A percentile compares a stretch with the other conserved stretches of the same genome.
Evolutionary conservation across 441 rosid species (phyloP).

Genomic region (Jatropha multifida): DNA sequence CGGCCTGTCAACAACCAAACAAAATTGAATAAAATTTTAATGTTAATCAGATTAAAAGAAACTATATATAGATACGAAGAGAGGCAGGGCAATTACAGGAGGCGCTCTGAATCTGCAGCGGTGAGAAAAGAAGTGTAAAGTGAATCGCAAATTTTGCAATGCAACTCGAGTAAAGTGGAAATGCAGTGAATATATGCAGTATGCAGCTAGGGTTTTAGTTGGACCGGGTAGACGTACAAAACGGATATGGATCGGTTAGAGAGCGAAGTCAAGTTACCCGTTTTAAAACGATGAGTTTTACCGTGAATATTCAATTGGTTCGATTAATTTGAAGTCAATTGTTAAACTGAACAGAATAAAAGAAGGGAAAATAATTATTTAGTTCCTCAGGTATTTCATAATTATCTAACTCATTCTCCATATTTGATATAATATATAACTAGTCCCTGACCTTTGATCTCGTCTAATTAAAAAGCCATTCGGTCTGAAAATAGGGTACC

Average conservation of each 20-base stretch:
- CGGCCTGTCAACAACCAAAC: not conserved
- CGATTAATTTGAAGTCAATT: too few species aligned
- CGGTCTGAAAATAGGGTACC: too few species aligned
- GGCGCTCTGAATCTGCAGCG: not conserved
- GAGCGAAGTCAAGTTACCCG: not conserved
- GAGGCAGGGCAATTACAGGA: not conserved
- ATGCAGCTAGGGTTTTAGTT: slow-evolving; percentile 6
- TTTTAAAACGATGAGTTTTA: slow-evolving; percentile 2
- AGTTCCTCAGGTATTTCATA: too few species aligned
- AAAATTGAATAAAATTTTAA: not conserved
- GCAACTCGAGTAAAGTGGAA: not conserved
- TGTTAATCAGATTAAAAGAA: not conserved
- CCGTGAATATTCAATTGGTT: too few species aligned
- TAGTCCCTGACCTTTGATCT: too few species aligned
- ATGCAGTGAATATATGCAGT: not conserved
- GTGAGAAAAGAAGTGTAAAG: not conserved
- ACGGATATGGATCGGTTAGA: not conserved
- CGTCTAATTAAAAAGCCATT: too few species aligned
- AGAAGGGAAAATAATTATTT: too few species aligned
- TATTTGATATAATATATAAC: too few species aligned
- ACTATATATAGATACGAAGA: not conserved
- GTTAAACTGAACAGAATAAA: too few species aligned
- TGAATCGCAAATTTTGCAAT: not conserved
- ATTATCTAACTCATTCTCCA: too few species aligned
- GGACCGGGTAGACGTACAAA: not conserved